Percentiles rank a stretch among this genome's conserved stretches.
Evolutionary conservation across 176 grass and related monocot species (phyloP).

Genomic region (Pontederia crassipes): DNA sequence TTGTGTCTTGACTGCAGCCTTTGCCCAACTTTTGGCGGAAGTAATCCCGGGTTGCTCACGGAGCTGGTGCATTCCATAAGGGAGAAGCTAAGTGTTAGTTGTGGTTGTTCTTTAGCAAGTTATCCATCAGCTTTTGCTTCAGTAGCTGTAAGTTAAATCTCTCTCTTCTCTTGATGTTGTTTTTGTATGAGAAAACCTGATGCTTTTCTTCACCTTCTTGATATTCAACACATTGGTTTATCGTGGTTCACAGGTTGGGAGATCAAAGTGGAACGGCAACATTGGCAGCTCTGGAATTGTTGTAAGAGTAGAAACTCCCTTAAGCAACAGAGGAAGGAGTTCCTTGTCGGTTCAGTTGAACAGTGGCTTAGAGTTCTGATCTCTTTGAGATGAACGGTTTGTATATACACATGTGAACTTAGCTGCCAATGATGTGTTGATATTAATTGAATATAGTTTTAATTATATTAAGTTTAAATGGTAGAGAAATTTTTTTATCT

Average conservation of each 20-base stretch:
- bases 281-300: constrained; percentile 31
- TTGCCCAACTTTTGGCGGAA: constrained; percentile 49
- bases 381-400: not conserved
- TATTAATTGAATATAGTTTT: no score
- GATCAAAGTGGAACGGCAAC: constrained; percentile 44
- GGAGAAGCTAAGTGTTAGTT: constrained; percentile 32
- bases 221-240: not conserved
- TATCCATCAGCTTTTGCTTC: constrained; percentile 45
- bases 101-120: constrained; percentile 32
- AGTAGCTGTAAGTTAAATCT: constrained; percentile 33
- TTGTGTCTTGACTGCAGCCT: constrained; percentile 19
- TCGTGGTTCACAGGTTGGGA: constrained; percentile 27
- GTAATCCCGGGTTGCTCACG: constrained; percentile 26
- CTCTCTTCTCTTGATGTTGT: not conserved
- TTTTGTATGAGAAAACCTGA: no score
- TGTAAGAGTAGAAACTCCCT: constrained; percentile 42
- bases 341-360: constrained; percentile 61
- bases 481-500: no score
- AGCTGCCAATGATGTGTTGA: no score
- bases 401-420: no score
- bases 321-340: constrained; percentile 22
- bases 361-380: constrained; percentile 56
- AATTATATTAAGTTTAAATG: no score
- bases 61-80: constrained; percentile 37
- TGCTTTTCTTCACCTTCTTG: not conserved